These are phyloP conservation scores for Aspergillus mulundensis DNA, from an alignment of 495 filamentous ascomycete species.

Conservation along the genomic window DNA sequence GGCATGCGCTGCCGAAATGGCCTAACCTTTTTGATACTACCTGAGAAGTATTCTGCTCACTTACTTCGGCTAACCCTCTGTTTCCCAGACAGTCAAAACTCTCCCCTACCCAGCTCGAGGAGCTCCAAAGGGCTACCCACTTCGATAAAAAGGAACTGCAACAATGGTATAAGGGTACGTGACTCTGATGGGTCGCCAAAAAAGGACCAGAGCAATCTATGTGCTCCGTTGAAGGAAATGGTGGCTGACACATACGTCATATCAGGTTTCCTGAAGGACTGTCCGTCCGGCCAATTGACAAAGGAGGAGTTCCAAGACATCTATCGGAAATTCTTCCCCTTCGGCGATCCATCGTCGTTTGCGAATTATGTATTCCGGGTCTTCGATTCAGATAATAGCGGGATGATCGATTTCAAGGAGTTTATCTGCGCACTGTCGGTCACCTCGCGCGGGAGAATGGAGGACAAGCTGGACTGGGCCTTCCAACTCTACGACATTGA, in stretches of 20 bases:
- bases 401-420: slow-evolving; percentile 98
- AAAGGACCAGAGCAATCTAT: not conserved
- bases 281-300: slow-evolving; percentile 90
- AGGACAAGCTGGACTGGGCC: slow-evolving; percentile 99
- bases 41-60: not conserved
- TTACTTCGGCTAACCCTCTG: not conserved
- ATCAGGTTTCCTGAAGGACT: slow-evolving; percentile 95
- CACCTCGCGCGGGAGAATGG: slow-evolving; percentile 95
- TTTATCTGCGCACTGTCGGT: slow-evolving; percentile 98
- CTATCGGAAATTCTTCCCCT: slow-evolving; percentile 98
- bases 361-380: slow-evolving; percentile 99
- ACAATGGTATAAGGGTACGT: slow-evolving; percentile 98
- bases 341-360: slow-evolving; percentile 93
- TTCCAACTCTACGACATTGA: slow-evolving; percentile 99
- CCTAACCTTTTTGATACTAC: not conserved
- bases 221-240: not conserved
- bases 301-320: slow-evolving; percentile 99
- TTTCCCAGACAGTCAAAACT: slow-evolving; percentile 79
- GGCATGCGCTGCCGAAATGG: not conserved
- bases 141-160: slow-evolving; percentile 99
- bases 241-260: slow-evolving; percentile 4
- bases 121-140: slow-evolving; percentile 93
- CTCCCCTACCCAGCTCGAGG: slow-evolving; percentile 86
- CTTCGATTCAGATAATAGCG: slow-evolving; percentile 94
- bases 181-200: not conserved